Conservation (phyloP, 805 yeast genomes). For the Candida ascalaphidarum region DNA sequence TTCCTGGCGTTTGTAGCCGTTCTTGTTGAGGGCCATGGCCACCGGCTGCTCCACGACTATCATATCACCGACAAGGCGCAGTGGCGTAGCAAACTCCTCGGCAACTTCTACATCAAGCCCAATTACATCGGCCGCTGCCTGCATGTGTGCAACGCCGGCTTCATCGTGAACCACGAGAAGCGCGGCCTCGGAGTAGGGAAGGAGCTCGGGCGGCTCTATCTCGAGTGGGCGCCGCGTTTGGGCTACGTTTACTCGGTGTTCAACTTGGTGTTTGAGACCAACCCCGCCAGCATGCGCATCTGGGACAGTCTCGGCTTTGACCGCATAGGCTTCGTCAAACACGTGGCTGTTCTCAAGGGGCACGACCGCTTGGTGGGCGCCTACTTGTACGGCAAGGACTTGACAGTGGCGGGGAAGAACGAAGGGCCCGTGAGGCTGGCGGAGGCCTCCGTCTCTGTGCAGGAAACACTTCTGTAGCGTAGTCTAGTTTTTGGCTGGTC, state of each 20-base stretch:
- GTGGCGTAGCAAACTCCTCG: conserved; percentile 34
- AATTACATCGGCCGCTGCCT: conserved; percentile 80
- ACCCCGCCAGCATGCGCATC: conserved; percentile 61
- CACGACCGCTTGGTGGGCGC: conserved; percentile 63
- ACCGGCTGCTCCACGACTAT: too few species aligned
- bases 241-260: conserved; percentile 82
- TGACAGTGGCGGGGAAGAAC: too few species aligned
- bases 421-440: too few species aligned
- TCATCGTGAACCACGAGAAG: conserved; percentile 49
- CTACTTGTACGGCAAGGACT: conserved; percentile 62
- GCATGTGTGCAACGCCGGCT: conserved; percentile 85
- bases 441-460: too few species aligned
- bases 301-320: conserved; percentile 86
- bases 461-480: too few species aligned
- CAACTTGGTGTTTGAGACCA: conserved; percentile 79
- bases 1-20: conserved; percentile 59
- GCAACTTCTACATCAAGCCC: conserved; percentile 78
- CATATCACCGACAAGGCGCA: neutral
- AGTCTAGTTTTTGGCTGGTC: too few species aligned
- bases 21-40: conserved; percentile 40
- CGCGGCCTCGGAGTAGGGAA: conserved; percentile 69
- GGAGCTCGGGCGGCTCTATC: conserved; percentile 58
- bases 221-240: conserved; percentile 64
- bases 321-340: conserved; percentile 63
- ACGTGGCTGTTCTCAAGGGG: conserved; percentile 70